A percentile compares a stretch with the other conserved stretches of the same genome.
Evolutionary conservation across 2,329 filamentous ascomycete genomes (phyloP).

Genomic region (Myriosclerotinia scirpicola): DNA sequence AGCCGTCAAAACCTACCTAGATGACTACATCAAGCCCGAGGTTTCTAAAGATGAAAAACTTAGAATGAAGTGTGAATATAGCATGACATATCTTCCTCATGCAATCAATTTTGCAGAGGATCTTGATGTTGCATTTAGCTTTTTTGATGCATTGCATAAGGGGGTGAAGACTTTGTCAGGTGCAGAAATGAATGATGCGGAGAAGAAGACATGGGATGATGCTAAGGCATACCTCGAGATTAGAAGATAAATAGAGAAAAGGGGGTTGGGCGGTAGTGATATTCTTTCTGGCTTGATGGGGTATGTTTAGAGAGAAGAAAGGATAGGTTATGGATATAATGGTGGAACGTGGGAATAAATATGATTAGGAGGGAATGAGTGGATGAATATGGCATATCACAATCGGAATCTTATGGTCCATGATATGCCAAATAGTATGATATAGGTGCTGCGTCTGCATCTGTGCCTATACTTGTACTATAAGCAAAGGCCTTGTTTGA

Average conservation of each 20-base stretch:
- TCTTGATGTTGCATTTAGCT: constrained; percentile 55
- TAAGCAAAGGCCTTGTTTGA: not conserved
- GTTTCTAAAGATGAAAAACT: constrained; percentile 52
- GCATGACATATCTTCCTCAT: constrained; percentile 52
- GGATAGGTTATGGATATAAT: not conserved
- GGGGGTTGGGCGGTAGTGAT: constrained; percentile 36
- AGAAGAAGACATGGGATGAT: constrained; percentile 55
- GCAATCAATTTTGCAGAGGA: constrained; percentile 60
- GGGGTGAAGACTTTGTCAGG: constrained; percentile 57
- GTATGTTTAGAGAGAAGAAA: not conserved
- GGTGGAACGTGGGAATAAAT: not conserved
- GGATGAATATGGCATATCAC: not conserved
- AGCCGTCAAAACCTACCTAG: constrained; percentile 75
- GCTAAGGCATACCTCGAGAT: constrained; percentile 53
- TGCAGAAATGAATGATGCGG: constrained; percentile 48
- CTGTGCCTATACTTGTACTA: not conserved
- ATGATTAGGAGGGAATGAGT: not conserved
- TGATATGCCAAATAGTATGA: not conserved
- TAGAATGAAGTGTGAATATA: constrained; percentile 52
- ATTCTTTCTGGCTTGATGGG: constrained; percentile 16
- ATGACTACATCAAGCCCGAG: constrained; percentile 62
- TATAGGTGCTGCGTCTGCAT: not conserved
- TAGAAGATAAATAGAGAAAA: constrained; percentile 30
- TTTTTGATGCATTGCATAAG: constrained; percentile 57
- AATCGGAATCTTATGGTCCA: not conserved